Base-by-base conservation (phyloP, 1,139 yeast genomes). In the Suhomyces bribrorum region DNA sequence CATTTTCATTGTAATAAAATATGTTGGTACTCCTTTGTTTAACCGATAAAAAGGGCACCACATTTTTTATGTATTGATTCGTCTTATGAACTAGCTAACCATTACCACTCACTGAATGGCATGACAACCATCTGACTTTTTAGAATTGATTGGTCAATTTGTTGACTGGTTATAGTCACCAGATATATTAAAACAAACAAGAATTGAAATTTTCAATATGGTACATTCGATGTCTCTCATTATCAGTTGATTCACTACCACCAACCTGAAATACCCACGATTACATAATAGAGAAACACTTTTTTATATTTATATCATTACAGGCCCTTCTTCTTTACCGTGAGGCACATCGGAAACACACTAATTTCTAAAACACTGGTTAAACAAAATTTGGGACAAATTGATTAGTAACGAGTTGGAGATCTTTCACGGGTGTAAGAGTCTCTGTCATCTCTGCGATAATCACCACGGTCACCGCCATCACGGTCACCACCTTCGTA, bases 341-440 rank as follows among this genome's bases (percentile, higher is more conserved):
- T 20, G 15, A 17, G 40, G 37, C 34, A 36, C 37, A 35, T 33
- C 34, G 39, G 43, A 36, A 36, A 34, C 32, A 28, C 38, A 34
- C 38, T 35, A 39, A 26, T 24, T 36, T 39, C 40, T 36, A 39
- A 39, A 36, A 32, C 36, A 38, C 26, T 31, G 38, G 31, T 29
- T 31, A 34, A 26, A 24, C 31, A 29, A 33, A 24, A 9, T 34
- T 29, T 33, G 22, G 26, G 8, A 20, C 30, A 32, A 30, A n/a
- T 14, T 28, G 35, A 29, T 58, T 60, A 73, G 54, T 72, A 72
- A 69, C 81, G 75, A 45, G 76, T 68, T 61, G 81, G 81, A 40
- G 81, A 75, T 70, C 83, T 76, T 57, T 77, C 82, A 64, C 82
- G 75, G 47, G 64, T 66, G 55, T 66, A 64, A 41, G 72, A 70